A percentile compares a stretch with the other conserved stretches of the same genome.
phyloP scores from a whole-genome alignment of 2,329 filamentous ascomycete genomes.

The Colletotrichum sp. region DNA sequence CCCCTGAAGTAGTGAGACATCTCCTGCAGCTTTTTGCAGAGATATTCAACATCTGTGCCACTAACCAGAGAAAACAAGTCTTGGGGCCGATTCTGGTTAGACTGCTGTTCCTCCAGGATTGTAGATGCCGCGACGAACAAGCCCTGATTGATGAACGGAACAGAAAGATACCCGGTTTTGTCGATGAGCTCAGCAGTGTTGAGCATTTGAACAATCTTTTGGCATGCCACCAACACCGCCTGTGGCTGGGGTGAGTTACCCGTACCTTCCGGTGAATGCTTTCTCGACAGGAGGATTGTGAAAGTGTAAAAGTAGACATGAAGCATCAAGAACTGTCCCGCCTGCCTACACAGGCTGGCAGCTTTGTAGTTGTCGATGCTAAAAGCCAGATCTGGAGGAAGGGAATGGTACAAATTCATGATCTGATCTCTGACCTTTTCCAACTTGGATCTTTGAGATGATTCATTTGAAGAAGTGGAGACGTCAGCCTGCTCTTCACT shows the following conservation, averaged over 20 bases:
- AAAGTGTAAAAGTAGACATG: background rate
- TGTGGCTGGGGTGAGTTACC: background rate
- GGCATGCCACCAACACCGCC: background rate
- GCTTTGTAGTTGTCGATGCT: background rate
- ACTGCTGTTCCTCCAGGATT: background rate
- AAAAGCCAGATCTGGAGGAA: background rate
- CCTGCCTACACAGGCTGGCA: background rate
- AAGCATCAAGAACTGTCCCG: background rate
- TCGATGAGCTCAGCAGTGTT: background rate
- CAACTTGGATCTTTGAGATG: background rate
- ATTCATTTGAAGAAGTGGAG: background rate
- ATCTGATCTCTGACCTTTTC: background rate
- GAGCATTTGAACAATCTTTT: background rate
- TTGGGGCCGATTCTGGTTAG: background rate
- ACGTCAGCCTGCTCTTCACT: fast-evolving
- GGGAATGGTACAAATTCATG: background rate
- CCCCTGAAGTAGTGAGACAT: background rate
- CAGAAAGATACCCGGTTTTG: background rate
- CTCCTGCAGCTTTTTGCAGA: background rate
- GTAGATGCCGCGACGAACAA: background rate
- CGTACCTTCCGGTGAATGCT: background rate
- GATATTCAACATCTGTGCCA: background rate
- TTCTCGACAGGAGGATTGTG: background rate
- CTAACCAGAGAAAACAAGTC: background rate
- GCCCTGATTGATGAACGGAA: background rate